Evolutionary conservation across 1,284 basidiomycete species (phyloP), one percentile per base, ranked within the genome.

Genomic region (Leccinum fuscescens): DNA sequence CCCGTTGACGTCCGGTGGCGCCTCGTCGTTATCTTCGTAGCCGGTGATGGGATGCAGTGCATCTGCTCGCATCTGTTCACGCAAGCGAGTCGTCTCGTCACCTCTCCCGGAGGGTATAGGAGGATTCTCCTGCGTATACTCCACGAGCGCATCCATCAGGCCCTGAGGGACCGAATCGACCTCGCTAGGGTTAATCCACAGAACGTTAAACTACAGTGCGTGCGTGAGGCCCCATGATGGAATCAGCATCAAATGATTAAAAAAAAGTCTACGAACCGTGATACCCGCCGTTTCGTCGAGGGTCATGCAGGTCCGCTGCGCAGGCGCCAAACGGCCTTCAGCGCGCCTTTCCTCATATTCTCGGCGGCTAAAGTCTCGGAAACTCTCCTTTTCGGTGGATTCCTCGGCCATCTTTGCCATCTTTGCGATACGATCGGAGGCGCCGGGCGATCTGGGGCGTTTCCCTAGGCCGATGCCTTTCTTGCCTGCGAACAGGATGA

Each of bases 331-430:
- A 64, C 83, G 79, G 4, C 83, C 84, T 66, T 88, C 84, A n/a
- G 88, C 88, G 3, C 85, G 84, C 56, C 85, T 79, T 62, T 90
- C 87, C 67, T 89, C 85, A 68, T 90, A 93, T 61, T 90, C 89
- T 59, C 81, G 79, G 59, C 86, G 79, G 4, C 86, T 79, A 54
- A 88, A 83, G 66, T 86, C 85, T 54, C 90, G 83, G 72, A 86
- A 93, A 60, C 79, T 81, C 44, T 78, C 78, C 53, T 86, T 81
- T 33, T 75, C 42, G 9, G 9, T 77, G 55, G 78, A 76, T 6
- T 81, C 81, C 64, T 90, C 88, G 9, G 82, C 82, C 78, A 86
- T 83, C 73, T 84, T 86, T 0, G 86, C 86, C 79, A 88, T 88
- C 76, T 92, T 92, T 15, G 86, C 86, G 37, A 87, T 74, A 52